These are phyloP conservation scores for Xylaria sp. DNA, from an alignment of 2,329 filamentous ascomycete species.

Conservation along the genomic window DNA sequence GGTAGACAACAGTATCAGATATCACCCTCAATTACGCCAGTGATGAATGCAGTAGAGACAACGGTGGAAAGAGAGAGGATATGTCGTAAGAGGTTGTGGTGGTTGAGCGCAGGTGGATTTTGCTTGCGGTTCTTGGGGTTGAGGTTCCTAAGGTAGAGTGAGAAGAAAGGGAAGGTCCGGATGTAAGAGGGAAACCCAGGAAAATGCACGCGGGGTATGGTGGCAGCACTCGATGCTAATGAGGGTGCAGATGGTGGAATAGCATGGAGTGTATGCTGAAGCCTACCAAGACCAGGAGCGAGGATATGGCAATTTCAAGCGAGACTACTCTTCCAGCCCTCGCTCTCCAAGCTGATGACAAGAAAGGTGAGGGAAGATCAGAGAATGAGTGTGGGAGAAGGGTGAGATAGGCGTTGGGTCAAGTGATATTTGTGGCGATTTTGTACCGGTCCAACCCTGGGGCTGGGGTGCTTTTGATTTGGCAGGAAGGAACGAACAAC, in stretches of 20 bases:
- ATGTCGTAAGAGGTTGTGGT: not conserved
- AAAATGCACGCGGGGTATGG: not conserved
- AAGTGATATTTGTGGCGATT: not conserved
- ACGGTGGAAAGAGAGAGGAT: not conserved
- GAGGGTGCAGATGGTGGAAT: not conserved
- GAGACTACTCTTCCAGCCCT: not conserved
- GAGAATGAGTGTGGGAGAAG: not conserved
- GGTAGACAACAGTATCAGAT: not conserved
- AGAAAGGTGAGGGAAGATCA: not conserved
- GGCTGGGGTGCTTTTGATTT: not conserved
- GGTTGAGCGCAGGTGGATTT: not conserved
- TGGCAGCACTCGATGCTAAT: not conserved
- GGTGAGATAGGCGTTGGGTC: not conserved
- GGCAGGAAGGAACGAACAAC: not conserved
- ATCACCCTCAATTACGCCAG: too few relatives aligned
- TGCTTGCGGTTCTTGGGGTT: not conserved
- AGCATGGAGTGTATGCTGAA: not conserved
- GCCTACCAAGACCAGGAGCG: not conserved
- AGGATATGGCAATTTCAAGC: not conserved
- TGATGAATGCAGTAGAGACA: not conserved
- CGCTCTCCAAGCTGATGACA: not conserved
- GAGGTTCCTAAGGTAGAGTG: not conserved
- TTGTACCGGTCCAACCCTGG: not conserved
- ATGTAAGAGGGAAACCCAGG: not conserved
- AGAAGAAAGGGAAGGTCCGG: not conserved